Evolutionary conservation across 768 basidiomycete species (phyloP), one percentile per base, ranked within the genome.

Genomic region (Suillus cothurnatus): DNA sequence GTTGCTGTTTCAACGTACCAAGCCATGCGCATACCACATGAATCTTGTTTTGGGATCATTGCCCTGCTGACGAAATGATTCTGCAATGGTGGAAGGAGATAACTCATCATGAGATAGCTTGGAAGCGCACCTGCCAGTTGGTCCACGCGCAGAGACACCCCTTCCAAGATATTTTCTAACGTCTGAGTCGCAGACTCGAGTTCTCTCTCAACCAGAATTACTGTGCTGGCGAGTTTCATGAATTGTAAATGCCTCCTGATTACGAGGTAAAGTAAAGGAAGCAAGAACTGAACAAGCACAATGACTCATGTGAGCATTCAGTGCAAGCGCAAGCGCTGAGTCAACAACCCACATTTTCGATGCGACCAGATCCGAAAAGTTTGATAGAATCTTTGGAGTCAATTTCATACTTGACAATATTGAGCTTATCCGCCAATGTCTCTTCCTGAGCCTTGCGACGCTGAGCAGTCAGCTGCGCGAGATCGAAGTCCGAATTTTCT

Each of bases 231-330:
- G 6, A 77, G 62, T 26, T 71, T 70, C 41, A 81, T 68, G 31
- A 78, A 74, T 47, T 76, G 70, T 34, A 78, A 68, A 68, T 81
- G 77, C 36, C 76, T 72, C 50, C 73, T 69, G 28, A 79, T 65
- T 0, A 80, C 68, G 0, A 81, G 71, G 61, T 76, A 77, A 1
- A 81, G 62, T n/a, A 81, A 67, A 0, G 79, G 78, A 4, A 79
- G 70, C 11, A 80, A 50, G 61, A 74, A 75, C 79, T 81, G 21
- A 43, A 38, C 19, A 47, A 69, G 36, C 28, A 12, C 4, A 14
- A 6, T 23, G 45, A 15, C n/a, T 11, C 31, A 38, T 50, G 15
- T 41, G 28, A 55, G 52, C 41, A n/a, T 61, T 28, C 23, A 31
- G 61, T 28, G 9, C 9, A 47, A 31, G 61, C 28, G 8, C 8